Evolutionary conservation across 2,329 filamentous ascomycete species (phyloP).

Genomic region (Fusarium robinianum): DNA sequence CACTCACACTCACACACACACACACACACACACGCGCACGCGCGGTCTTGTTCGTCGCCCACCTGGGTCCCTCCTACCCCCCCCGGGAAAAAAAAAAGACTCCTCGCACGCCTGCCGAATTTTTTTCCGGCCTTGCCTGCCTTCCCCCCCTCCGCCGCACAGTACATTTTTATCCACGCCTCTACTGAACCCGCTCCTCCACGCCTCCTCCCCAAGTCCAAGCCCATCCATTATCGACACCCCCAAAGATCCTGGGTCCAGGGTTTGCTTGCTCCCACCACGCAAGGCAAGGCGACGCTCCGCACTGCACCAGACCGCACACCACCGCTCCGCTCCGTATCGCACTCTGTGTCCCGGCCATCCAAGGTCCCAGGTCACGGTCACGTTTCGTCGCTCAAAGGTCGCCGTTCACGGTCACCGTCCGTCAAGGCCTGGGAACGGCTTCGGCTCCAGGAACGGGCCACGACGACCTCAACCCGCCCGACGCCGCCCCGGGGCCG

Average conservation of each 20-base stretch:
- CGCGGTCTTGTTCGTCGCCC: constrained; percentile 13
- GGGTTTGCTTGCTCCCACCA: constrained; percentile 37
- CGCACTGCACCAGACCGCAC: constrained; percentile 33
- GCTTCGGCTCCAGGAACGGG: constrained; percentile 29
- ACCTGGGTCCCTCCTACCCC: constrained; percentile 39
- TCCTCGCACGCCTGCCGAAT: too few relatives aligned
- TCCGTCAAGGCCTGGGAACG: constrained; percentile 19
- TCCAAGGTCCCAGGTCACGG: constrained; percentile 24
- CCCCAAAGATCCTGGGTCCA: constrained; percentile 42
- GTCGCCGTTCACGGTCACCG: constrained; percentile 28
- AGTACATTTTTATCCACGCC: constrained; percentile 43
- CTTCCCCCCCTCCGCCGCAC: constrained; percentile 31
- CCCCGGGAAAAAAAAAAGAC: constrained; percentile 26
- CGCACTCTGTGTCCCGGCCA: constrained; percentile 29
- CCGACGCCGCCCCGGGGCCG: constrained; percentile 17
- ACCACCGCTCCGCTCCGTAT: constrained; percentile 31
- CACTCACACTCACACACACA: constrained; percentile 1
- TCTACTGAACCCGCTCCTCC: constrained; percentile 42
- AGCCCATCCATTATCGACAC: constrained; percentile 47
- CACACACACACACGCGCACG: constrained; percentile 9
- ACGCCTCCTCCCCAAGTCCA: constrained; percentile 44
- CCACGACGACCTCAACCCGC: constrained; percentile 21
- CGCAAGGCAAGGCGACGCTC: constrained; percentile 32
- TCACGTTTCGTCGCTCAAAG: constrained; percentile 14
- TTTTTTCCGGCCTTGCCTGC: constrained; percentile 26